Base-by-base conservation (phyloP, 306 rosid species). In the Trifolium repens region DNA sequence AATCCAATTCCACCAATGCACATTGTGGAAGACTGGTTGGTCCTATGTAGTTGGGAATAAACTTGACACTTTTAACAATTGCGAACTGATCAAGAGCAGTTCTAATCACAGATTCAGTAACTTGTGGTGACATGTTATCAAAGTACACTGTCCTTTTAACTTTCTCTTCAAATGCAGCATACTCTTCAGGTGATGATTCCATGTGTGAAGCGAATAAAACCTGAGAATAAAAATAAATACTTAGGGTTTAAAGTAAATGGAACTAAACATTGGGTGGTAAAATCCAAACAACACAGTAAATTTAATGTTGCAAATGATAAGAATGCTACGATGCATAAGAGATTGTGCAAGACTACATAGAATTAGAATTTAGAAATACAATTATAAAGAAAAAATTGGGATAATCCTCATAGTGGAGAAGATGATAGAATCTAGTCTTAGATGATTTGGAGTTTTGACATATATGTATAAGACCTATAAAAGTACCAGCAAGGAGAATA, bases 51-150 rank as follows among this genome's bases (percentile, higher is more conserved):
- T 88, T 94, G n/a, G 83, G 89, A 78, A 94, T 87, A 74, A 94
- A 88, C 52, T 85, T 88, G 12, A 94, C 76, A 58, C 10, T 87
- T 58, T 70, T 79, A 8, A 94, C 97, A 35, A 24, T 15, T 53
- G 91, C 91, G 77, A 90, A 94, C 86, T 94, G 98, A 37, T 80
- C 84, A 50, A 94, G 71, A 59, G 93, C 96, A 60, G 85, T 84
- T 74, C 69, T 84, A 79, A 94, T 50, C 42, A 94, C 90, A 15
- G 90, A 37, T 72, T 94, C 94, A 39, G 93, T 91, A 71, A 91
- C 94, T n/a, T 77, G 88, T 13, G 93, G 91, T 40, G 97, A 90
- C 58, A 90, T 77, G 75, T 94, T 88, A 73, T 94, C 94, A 1
- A 91, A 46, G 84, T 85, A 91, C 15, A 90, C 85, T 1, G 98